Base-by-base conservation (phyloP, 2,329 filamentous ascomycete species). In the Hyphodiscus sp. region DNA sequence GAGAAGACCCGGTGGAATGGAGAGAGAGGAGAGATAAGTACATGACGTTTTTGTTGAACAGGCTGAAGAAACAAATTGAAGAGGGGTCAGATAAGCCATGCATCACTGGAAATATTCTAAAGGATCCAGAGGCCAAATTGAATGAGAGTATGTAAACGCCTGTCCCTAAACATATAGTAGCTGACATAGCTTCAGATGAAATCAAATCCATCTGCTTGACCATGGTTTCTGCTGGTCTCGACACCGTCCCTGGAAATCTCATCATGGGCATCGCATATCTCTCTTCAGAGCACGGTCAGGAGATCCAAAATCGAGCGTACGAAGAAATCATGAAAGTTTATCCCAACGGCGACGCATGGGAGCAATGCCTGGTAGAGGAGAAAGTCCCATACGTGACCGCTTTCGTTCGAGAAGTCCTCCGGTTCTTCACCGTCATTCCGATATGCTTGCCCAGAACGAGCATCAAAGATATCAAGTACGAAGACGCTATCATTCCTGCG, bases 191-290 rank as follows among this genome's bases (percentile, higher is more conserved):
- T 56, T 2, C 51, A 87, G 85, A 81, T 13, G 89, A 91, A 68
- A 77, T 91, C 48, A 89, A 87, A 69, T 88, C 86, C 2, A 89
- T 94, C 61, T 89, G 88, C 66, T 71, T 94, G 20, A 90, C 87
- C 20, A 91, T 92, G 81, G 85, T 92, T 0, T 87, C 85, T 1
- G 89, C 87, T 0, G 89, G 89, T 18, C 79, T 92, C 16, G 89
- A 94, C 66, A 94, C 89, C 0, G 85, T 94, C 1, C 86, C 89
- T 0, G 86, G 83, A 11, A 91, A 91, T 57, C 71, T 92, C 10
- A 85, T 90, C 15, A 50, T 50, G 47, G 47, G 85, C 13, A 81
- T 92, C 45, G 89, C 86, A 2, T 89, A 87, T 61, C 77, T 94
- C 2, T 80, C 85, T n/a, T 83, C 81, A 0, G 69, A 77, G 0